Conservation (phyloP, 495 filamentous ascomycete genomes). For the Annulohypoxylon nitens region DNA sequence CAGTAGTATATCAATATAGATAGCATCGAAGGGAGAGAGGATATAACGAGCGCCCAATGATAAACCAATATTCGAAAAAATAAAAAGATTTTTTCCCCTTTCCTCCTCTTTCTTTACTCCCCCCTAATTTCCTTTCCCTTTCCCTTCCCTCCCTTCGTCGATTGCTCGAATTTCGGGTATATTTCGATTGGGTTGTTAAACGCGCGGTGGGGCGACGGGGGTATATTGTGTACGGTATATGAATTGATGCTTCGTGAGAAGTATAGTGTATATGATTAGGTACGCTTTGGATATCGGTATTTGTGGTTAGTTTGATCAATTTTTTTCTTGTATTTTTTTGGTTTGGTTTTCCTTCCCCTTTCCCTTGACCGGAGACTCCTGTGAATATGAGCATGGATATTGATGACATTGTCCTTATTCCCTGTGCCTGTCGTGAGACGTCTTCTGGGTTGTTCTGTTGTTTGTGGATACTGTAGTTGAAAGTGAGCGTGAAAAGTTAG, state of each 20-base stretch:
- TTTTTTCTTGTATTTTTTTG: conserved; percentile 22
- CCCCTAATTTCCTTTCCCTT: background rate
- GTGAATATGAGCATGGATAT: conserved; percentile 9
- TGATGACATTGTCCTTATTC: conserved; percentile 12
- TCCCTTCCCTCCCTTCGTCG: conserved; percentile 14
- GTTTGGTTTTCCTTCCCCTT: conserved; percentile 18
- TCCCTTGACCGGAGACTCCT: conserved; percentile 5
- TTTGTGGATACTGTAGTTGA: background rate
- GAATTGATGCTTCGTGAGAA: conserved; percentile 42
- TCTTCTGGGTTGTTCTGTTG: conserved; percentile 16
- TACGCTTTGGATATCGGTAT: conserved; percentile 33
- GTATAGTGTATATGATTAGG: conserved; percentile 45
- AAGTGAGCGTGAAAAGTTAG: conserved; percentile 3
- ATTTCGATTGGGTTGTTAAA: conserved; percentile 15
- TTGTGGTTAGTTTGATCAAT: conserved; percentile 1
- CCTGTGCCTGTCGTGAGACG: conserved; percentile 22
- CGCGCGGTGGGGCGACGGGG: conserved; percentile 42
- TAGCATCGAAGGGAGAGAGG: conserved; percentile 5
- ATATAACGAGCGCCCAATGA: conserved; percentile 16
- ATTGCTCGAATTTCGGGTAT: conserved; percentile 39
- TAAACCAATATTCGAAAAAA: background rate
- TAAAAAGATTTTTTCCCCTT: background rate
- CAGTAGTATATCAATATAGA: conserved; percentile 15
- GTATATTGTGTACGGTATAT: conserved; percentile 43
- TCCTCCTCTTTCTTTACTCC: conserved; percentile 5